Evolutionary conservation across 495 filamentous ascomycete genomes (phyloP).

Genomic region (Penicillium maclennaniae): DNA sequence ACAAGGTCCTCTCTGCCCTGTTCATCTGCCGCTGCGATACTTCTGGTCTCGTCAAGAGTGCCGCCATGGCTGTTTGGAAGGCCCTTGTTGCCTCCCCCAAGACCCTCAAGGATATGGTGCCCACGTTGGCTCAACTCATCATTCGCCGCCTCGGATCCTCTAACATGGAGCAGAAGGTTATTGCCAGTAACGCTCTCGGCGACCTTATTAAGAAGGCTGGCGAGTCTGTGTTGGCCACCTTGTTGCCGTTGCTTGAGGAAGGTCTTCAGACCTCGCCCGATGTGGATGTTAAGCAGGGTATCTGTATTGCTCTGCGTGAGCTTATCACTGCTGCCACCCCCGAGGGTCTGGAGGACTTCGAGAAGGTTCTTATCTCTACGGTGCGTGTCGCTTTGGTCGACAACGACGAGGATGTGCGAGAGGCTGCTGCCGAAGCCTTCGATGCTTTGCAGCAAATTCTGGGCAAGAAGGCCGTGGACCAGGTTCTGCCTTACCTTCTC

Average conservation of each 20-base stretch:
- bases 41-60: constrained; percentile 82
- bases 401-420: constrained; percentile 80
- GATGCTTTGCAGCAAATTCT: constrained; percentile 89
- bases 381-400: constrained; percentile 92
- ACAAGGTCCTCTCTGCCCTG: constrained; percentile 89
- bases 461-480: constrained; percentile 89
- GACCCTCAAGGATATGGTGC: constrained; percentile 90
- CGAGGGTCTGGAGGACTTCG: constrained; percentile 88
- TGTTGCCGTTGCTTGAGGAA: constrained; percentile 90
- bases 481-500: constrained; percentile 89
- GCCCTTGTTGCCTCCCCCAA: constrained; percentile 88
- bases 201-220: constrained; percentile 96
- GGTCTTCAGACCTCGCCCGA: constrained; percentile 84
- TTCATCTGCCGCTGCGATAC: constrained; percentile 99
- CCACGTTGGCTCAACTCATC: constrained; percentile 88
- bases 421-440: constrained; percentile 95
- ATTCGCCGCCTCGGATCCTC: constrained; percentile 91
- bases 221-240: constrained; percentile 80
- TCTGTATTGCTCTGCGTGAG: constrained; percentile 92
- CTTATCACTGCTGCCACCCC: constrained; percentile 87
- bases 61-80: constrained; percentile 94
- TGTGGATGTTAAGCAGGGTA: constrained; percentile 92
- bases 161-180: constrained; percentile 97
- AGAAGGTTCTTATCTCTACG: constrained; percentile 90
- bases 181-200: constrained; percentile 93